These are phyloP conservation scores for Nannochloropsis gaditana DNA, from an alignment of 108 stramenopile genomes.

Conservation along the genomic window DNA sequence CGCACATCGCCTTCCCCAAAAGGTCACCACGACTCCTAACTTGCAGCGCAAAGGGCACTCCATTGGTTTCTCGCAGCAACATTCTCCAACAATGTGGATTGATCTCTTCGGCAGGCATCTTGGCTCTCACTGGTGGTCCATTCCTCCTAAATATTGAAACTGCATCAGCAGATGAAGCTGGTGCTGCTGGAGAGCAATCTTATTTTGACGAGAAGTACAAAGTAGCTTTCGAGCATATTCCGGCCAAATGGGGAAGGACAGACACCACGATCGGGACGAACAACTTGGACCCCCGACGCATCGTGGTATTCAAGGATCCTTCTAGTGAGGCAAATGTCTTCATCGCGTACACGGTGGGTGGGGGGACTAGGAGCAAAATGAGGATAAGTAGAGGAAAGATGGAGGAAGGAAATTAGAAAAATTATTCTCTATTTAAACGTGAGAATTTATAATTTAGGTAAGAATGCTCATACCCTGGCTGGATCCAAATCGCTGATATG, in stretches of 20 bases:
- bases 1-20: too few species aligned
- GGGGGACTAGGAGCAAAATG: too few species aligned
- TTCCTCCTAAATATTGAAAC: background rate
- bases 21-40: background rate
- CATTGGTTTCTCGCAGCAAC: background rate
- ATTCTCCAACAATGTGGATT: background rate
- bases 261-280: background rate
- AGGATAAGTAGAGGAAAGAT: too few species aligned
- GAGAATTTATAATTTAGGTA: too few species aligned
- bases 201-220: conserved; percentile 17
- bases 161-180: background rate
- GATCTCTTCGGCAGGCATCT: background rate
- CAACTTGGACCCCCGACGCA: background rate
- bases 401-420: too few species aligned
- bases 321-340: conserved; percentile 11
- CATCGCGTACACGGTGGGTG: background rate
- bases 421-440: too few species aligned
- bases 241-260: background rate
- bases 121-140: background rate
- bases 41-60: background rate
- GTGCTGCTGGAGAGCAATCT: background rate
- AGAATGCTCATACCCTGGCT: too few species aligned
- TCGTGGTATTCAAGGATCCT: conserved; percentile 20
- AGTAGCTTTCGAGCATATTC: conserved; percentile 2
- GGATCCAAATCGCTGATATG: background rate